Evolutionary conservation across 306 rosid genomes (phyloP).

Genomic region (Citrullus amarus): DNA sequence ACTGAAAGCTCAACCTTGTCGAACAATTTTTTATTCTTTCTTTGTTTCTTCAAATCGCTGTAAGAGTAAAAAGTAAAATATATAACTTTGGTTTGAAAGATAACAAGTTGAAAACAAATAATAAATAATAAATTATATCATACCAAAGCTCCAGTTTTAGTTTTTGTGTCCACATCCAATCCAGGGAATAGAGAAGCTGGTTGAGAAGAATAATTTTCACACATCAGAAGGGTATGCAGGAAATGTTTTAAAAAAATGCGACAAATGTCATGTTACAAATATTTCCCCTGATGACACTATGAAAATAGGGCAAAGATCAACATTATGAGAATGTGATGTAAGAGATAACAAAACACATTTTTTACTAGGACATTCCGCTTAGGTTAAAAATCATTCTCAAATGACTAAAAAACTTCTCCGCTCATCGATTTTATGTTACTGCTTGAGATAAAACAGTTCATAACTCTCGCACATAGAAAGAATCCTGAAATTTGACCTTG

Average conservation of each 20-base stretch:
- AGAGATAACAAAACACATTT: too few relatives aligned
- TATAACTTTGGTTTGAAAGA: not conserved
- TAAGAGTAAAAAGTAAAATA: not conserved
- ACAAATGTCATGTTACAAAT: not conserved
- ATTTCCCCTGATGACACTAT: too few relatives aligned
- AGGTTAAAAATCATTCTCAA: too few relatives aligned
- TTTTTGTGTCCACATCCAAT: conserved; percentile 9
- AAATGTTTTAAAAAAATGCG: not conserved
- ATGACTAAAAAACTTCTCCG: too few relatives aligned
- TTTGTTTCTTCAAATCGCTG: conserved; percentile 46
- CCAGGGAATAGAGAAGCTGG: conserved; percentile 9
- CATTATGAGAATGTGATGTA: too few relatives aligned
- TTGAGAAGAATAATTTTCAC: not conserved
- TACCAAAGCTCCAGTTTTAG: conserved; percentile 20
- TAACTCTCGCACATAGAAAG: not conserved
- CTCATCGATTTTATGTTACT: not conserved
- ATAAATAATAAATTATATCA: not conserved
- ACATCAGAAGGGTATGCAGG: conserved; percentile 13
- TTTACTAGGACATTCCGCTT: too few relatives aligned
- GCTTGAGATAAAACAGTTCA: not conserved
- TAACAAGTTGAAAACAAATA: not conserved
- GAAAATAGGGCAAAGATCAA: too few relatives aligned
- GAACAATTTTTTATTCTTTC: conserved; percentile 49
- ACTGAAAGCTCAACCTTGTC: conserved; percentile 54
- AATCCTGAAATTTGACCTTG: not conserved